A percentile compares a stretch with the other conserved stretches of the same genome.
These are phyloP conservation scores for Hanseniaspora clermontiae DNA, from an alignment of 805 yeast genomes.

Conservation along the genomic window DNA sequence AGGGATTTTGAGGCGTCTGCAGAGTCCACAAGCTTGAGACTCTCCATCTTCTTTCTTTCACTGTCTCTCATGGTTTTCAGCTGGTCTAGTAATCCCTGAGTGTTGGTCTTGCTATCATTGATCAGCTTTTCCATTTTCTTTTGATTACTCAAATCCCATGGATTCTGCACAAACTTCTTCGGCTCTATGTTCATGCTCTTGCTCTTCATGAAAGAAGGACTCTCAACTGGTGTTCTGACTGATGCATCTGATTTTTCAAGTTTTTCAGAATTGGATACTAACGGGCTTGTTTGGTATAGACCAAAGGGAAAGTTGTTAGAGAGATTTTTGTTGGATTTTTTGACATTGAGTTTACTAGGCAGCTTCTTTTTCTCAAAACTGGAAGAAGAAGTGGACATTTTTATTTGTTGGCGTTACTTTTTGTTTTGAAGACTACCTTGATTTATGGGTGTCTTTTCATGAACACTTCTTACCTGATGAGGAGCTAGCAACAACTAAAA, in stretches of 20 bases:
- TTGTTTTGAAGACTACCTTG: too few species aligned
- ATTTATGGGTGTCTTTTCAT: too few species aligned
- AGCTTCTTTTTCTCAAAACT: background rate
- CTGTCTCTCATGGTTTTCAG: slow-evolving; percentile 58
- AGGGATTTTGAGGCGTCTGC: slow-evolving; percentile 71
- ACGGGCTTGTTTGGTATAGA: background rate
- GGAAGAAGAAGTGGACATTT: background rate
- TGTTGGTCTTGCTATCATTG: slow-evolving; percentile 21
- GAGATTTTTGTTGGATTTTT: background rate
- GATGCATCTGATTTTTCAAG: background rate
- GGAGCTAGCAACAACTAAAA: too few species aligned
- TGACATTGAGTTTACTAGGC: background rate
- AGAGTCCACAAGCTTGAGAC: slow-evolving; percentile 69
- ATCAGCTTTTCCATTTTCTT: slow-evolving; percentile 44
- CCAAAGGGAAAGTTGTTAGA: background rate
- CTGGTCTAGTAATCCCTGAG: slow-evolving; percentile 61
- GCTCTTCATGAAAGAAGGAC: slow-evolving; percentile 29
- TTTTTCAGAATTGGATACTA: background rate
- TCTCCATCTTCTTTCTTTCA: slow-evolving; percentile 72
- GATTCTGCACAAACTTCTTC: slow-evolving; percentile 28
- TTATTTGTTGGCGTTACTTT: background rate
- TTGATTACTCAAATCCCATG: slow-evolving; percentile 74
- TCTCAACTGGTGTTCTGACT: slow-evolving; percentile 18
- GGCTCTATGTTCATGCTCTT: slow-evolving; percentile 29
- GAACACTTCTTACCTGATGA: too few species aligned